phyloP scores from a whole-genome alignment of 2,329 filamentous ascomycete species.

The Alternaria metachromatica region DNA sequence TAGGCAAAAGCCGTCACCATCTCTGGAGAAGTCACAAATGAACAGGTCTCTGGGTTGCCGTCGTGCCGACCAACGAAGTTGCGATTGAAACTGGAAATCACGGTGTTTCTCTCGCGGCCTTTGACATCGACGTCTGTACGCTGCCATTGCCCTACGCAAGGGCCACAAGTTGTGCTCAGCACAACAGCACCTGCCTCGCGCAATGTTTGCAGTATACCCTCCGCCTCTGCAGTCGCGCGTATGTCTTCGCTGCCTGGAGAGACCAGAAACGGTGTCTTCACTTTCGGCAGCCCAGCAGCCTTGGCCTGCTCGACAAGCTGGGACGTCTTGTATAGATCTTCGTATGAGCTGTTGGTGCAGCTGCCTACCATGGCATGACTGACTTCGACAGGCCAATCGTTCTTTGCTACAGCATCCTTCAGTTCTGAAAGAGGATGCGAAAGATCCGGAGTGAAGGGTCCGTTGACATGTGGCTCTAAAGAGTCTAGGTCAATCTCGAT shows the following conservation, averaged over 20 bases:
- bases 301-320: constrained; percentile 40
- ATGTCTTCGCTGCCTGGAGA: constrained; percentile 47
- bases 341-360: constrained; percentile 49
- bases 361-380: constrained; percentile 44
- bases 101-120: constrained; percentile 38
- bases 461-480: constrained; percentile 47
- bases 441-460: constrained; percentile 47
- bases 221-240: constrained; percentile 39
- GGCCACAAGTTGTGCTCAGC: constrained; percentile 45
- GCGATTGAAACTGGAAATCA: constrained; percentile 48
- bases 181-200: constrained; percentile 41
- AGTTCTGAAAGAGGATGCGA: constrained; percentile 43
- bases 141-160: constrained; percentile 48
- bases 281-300: constrained; percentile 34
- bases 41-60: constrained; percentile 55
- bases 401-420: constrained; percentile 30
- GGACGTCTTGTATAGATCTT: constrained; percentile 44
- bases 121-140: constrained; percentile 39
- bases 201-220: constrained; percentile 37
- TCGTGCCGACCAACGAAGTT: constrained; percentile 50
- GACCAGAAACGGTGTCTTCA: constrained; percentile 41
- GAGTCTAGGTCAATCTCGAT: constrained; percentile 46
- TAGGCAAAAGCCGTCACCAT: constrained; percentile 50
- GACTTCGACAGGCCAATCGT: constrained; percentile 40
- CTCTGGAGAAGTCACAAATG: constrained; percentile 58